Base-by-base conservation (phyloP, 2,329 filamentous ascomycete species). In the Colletotrichum sp. region DNA sequence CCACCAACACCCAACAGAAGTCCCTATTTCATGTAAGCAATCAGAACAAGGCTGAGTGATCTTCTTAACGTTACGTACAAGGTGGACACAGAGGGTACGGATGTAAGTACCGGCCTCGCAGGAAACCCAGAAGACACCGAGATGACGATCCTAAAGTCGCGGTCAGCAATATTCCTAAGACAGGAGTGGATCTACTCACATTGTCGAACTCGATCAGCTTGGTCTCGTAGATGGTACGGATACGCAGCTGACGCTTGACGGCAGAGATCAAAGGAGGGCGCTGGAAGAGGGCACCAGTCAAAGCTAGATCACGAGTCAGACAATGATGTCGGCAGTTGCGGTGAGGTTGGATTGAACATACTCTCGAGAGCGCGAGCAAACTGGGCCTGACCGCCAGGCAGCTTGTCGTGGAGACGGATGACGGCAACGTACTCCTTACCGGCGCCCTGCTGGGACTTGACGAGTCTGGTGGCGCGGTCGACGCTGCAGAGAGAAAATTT, bases 381-480 rank as follows among this genome's bases (percentile, higher is more conserved):
- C 86, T 98, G 96, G 58, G 95, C 93, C 89, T 98, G 94, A 81
- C 96, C 96, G 79, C 96, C 97, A 69, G 96, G 95, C 71, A 99
- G 91, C 88, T 96, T 98, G 88, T 98, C 96, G 87, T 99, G 97
- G 78, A 99, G 91, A 82, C 97, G 93, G 82, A 98, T 95, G 76
- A 99, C 96, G 82, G 94, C 96, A 70, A 98, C 96, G 85, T 99
- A 99, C 89, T 99, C 97, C 90, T 99, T 99, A 91, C 97, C 97
- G 77, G 97, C 97, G 83, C 96, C 96, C 87, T 99, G 97, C 88
- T 99, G 97, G 69, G 96, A 98, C 91, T 99, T 99, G 85, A 99
- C 97, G 74, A 99, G 93, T 82, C 97, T 94, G 79, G 97, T 99
- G 70, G 97, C 97, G 83, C 97, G 96, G 88, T 98, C 97, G 84